Base-by-base conservation (phyloP, 306 rosid genomes). In the Parietaria judaica region DNA sequence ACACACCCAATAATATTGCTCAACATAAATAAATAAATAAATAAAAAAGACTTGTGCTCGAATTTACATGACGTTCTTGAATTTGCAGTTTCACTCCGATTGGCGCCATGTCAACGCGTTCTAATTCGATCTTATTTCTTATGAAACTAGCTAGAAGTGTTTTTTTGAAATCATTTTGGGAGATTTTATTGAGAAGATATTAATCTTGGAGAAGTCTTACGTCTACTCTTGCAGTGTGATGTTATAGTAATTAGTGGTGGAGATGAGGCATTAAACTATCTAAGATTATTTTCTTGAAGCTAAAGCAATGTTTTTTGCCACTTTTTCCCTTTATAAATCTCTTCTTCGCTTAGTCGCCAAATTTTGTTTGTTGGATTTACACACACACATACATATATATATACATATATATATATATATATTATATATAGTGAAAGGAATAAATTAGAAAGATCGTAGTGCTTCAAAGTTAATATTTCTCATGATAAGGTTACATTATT, bases 341-440 rank as follows among this genome's bases (percentile, higher is more conserved):
- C 80, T 73, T 73, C 86, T 82, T 90, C 68, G 73, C 97, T 79
- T 90, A 57, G 90, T 84, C 94, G 94, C 71, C 90, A 84, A 78
- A 23, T 71, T 67, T 63, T 70, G 71, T 74, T 81, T 63, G 83
- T 75, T 78, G 68, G 64, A 46, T 69, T 49, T 23, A 23, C 31
- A 23, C 31, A 23, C 31, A 23, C 31, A 23, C 31, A 23, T 2
- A 23, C 31, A 23, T 2, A 23, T 2, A 23, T 2, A 23, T 2
- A 23, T 2, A 23, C 31, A 23, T 2, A 23, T 23, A 23, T 23
- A 23, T 23, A 23, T 23, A 23, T 23, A 23, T 23, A 23, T 23
- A 23, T 23, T 23, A 23, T 23, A 23, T 23, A 23, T 23, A 23
- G 41, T 34, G 46, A 34, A 56, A 14, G 10, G 8, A 13, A 11